A percentile compares a stretch with the other conserved stretches of the same genome.
Conservation (phyloP, 2,329 filamentous ascomycete species). For the Ceratocystis destructans region DNA sequence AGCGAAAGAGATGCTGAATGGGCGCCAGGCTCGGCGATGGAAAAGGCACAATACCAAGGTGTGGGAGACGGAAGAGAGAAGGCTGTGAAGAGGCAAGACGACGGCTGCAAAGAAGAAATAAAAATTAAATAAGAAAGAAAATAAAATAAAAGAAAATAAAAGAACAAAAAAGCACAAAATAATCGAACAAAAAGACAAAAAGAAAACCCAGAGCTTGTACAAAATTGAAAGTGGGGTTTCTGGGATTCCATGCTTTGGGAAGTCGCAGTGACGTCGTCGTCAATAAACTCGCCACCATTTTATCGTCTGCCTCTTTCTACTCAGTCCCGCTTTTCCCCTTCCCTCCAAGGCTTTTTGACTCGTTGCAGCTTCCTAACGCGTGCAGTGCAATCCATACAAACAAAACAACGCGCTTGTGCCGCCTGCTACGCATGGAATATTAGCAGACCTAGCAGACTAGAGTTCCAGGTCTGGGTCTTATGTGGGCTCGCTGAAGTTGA, state of each 20-base stretch:
- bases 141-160: neutral
- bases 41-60: neutral
- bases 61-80: neutral
- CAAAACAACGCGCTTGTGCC: too few relatives aligned
- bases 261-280: neutral
- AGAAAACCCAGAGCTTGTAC: neutral
- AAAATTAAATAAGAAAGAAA: neutral
- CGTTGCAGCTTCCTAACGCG: neutral
- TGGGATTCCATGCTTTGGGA: slow-evolving; percentile 1
- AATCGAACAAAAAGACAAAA: neutral
- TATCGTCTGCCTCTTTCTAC: neutral
- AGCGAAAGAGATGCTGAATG: neutral
- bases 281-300: neutral
- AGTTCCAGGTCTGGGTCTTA: too few relatives aligned
- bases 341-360: neutral
- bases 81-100: neutral
- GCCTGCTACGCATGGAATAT: too few relatives aligned
- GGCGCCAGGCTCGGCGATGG: neutral
- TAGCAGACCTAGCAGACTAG: too few relatives aligned
- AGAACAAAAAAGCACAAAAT: neutral
- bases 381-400: neutral
- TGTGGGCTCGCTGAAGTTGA: too few relatives aligned
- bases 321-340: neutral
- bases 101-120: neutral
- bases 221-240: slow-evolving; percentile 4